Conservation (phyloP, 371 early-diverging fungal species). For the Lichtheimia ornata region DNA sequence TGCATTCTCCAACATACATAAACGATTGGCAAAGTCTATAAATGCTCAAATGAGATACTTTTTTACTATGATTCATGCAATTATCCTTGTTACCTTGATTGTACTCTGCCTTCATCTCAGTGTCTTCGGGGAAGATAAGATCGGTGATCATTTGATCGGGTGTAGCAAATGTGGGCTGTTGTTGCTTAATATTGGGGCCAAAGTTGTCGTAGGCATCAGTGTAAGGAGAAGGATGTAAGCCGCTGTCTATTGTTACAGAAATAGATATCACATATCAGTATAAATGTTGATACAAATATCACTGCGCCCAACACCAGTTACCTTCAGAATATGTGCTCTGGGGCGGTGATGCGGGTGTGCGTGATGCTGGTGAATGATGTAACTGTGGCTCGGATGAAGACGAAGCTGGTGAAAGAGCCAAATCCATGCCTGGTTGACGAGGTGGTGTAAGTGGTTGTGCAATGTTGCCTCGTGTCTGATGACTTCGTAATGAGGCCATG, state of each 20-base stretch:
- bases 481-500: conserved; percentile 8
- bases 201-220: conserved; percentile 31
- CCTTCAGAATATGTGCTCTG: conserved; percentile 28
- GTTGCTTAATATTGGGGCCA: conserved; percentile 16
- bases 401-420: conserved; percentile 12
- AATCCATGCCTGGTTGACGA: conserved; percentile 8
- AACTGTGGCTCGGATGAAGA: conserved; percentile 11
- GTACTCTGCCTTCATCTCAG: conserved; percentile 18
- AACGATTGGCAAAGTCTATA: conserved; percentile 39
- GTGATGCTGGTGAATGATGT: conserved; percentile 12
- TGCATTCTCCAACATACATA: conserved; percentile 25
- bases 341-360: conserved; percentile 28
- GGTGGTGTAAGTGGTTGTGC: conserved; percentile 21
- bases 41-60: background rate
- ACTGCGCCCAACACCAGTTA: background rate
- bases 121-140: conserved; percentile 21
- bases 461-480: conserved; percentile 2
- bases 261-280: background rate
- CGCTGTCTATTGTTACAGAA: conserved; percentile 5
- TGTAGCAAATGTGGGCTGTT: conserved; percentile 3
- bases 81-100: conserved; percentile 17
- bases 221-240: conserved; percentile 23
- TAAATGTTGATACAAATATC: background rate
- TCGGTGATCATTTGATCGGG: conserved; percentile 18
- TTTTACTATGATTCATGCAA: background rate